These are phyloP conservation scores for Orbilia javanica DNA, from an alignment of 2,329 filamentous ascomycete genomes.

Conservation along the genomic window DNA sequence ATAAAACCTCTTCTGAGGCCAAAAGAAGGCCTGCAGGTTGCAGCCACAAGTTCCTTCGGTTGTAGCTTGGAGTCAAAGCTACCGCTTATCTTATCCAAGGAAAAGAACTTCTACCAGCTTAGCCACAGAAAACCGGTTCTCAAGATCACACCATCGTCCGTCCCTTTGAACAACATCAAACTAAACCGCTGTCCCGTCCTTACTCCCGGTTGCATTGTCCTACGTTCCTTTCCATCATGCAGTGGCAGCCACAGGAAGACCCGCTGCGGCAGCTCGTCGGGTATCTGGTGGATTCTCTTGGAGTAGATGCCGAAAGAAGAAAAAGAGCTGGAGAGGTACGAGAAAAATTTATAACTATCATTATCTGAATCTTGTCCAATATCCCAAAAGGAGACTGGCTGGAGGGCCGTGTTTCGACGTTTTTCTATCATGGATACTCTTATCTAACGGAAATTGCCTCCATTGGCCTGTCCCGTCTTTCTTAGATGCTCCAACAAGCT, in stretches of 20 bases:
- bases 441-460: conserved; percentile 59
- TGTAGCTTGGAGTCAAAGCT: neutral
- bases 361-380: conserved; percentile 37
- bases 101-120: conserved; percentile 27
- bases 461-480: conserved; percentile 48
- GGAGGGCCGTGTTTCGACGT: conserved; percentile 32
- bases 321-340: conserved; percentile 59
- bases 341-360: conserved; percentile 43
- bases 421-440: conserved; percentile 38
- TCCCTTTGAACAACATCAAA: conserved; percentile 7
- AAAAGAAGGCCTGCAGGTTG: conserved; percentile 5
- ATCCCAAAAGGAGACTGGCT: conserved; percentile 45
- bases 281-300: conserved; percentile 81
- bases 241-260: conserved; percentile 91
- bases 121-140: neutral
- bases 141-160: neutral
- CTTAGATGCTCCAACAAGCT: conserved; percentile 90
- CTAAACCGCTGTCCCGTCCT: conserved; percentile 9
- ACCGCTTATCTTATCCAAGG: conserved; percentile 43
- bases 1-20: conserved; percentile 14
- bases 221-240: conserved; percentile 71
- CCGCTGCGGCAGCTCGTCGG: conserved; percentile 88
- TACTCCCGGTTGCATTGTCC: conserved; percentile 39
- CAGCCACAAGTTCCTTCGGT: conserved; percentile 19
- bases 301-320: conserved; percentile 52